Base-by-base conservation (phyloP, 2,329 filamentous ascomycete species). In the Helotiales sp. region DNA sequence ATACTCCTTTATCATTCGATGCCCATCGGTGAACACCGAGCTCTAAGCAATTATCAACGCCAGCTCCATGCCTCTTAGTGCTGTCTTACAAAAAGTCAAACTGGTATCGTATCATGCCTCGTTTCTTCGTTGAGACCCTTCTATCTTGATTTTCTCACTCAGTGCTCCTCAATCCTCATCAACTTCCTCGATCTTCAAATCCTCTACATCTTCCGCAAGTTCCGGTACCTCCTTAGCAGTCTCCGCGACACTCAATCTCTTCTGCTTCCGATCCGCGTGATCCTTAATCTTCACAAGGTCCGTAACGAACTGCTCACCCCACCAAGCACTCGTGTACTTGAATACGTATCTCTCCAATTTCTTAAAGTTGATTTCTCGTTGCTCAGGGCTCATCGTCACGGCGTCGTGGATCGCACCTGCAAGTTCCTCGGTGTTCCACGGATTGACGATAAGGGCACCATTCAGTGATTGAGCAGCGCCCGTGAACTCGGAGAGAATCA, bases 261-360 rank as follows among this genome's bases (percentile, higher is more conserved):
- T 70, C 62, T 65, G 59, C 57, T 70, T 70, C 58, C 69, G 68
- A 40, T 68, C 64, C 4, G 70, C 69, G 53, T 66, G 60, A 56
- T 70, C 67, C 51, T 68, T 70, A 48, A 72, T 72, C 22, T 63
- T 61, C 1, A 67, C 61, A 73, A 98, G 81, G 74, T 97, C 93
- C 12, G 84, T 84, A 51, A 97, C 92, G 71, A 98, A 98, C 64
- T 89, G 93, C 72, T 93, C 85, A 25, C 93, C 93, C 93, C 93
- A 98, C 88, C 95, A 97, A 9, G 93, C 90, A 72, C 91, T 96
- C 1, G 95, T 99, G 76, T 97, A 98, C 78, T 96, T 97, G 76
- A 93, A 93, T 59, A 98, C 91, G 71, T 98, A 98, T 75, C 90
- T 90, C 71, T 95, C 90, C 58, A 99, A 80, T 75, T 97, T 97